These are phyloP conservation scores for Trichoderma lentiforme DNA, from an alignment of 2,329 filamentous ascomycete genomes.

Conservation along the genomic window DNA sequence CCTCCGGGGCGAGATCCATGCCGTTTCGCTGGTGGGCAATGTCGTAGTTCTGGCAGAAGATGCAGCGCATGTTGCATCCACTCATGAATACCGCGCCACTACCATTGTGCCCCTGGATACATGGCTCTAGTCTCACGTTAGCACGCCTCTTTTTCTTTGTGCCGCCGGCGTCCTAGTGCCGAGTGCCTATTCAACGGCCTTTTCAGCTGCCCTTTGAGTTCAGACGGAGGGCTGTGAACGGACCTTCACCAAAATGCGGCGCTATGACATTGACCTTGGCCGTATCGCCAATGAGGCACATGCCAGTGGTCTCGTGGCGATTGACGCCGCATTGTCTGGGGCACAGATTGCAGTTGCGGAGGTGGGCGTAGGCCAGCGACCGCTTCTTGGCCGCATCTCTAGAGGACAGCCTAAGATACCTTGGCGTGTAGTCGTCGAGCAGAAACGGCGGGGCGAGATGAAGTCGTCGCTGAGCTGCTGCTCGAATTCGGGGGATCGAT, in stretches of 20 bases:
- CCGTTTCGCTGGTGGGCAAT: slow-evolving; percentile 81
- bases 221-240: slow-evolving; percentile 25
- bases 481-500: neutral
- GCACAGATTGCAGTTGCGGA: slow-evolving; percentile 77
- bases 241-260: slow-evolving; percentile 77
- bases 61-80: slow-evolving; percentile 70
- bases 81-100: slow-evolving; percentile 80
- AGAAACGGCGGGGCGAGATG: slow-evolving; percentile 65
- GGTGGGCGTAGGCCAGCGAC: slow-evolving; percentile 68
- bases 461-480: slow-evolving; percentile 30
- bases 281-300: slow-evolving; percentile 72
- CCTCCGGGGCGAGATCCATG: slow-evolving; percentile 72
- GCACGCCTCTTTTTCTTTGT: neutral
- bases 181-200: neutral
- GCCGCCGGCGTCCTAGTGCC: neutral
- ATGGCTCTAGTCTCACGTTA: slow-evolving; percentile 56
- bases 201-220: neutral
- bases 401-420: slow-evolving; percentile 66
- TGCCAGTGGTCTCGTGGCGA: slow-evolving; percentile 72
- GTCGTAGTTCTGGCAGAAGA: slow-evolving; percentile 79
- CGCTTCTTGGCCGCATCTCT: slow-evolving; percentile 70
- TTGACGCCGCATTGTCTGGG: slow-evolving; percentile 75
- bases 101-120: slow-evolving; percentile 77
- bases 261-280: slow-evolving; percentile 82
- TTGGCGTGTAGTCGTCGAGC: slow-evolving; percentile 69